phyloP scores from a whole-genome alignment of 257 asterid species.

The Scutellaria barbata region DNA sequence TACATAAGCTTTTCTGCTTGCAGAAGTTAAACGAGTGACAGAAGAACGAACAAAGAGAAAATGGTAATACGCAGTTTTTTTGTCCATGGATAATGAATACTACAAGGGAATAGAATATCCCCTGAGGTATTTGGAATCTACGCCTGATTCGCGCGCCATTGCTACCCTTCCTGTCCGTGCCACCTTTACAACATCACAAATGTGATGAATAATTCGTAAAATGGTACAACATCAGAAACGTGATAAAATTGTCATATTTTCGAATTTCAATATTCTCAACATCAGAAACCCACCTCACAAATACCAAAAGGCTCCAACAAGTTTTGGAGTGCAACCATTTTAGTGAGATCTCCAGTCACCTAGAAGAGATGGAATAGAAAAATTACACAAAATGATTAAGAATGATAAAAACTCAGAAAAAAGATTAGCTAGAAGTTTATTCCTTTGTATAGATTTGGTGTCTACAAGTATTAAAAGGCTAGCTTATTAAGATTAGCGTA shows the following conservation, averaged over 20 bases:
- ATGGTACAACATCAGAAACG: neutral
- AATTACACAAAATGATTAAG: constrained; percentile 16
- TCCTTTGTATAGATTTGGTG: too few relatives aligned
- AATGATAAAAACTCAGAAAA: neutral
- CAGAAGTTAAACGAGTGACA: neutral
- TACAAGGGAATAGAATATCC: constrained; percentile 66
- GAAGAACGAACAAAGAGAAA: neutral
- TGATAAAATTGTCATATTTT: neutral
- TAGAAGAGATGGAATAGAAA: constrained; percentile 36
- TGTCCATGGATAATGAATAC: neutral
- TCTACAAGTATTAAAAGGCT: too few relatives aligned
- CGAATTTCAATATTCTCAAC: too few relatives aligned
- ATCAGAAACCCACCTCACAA: constrained; percentile 74
- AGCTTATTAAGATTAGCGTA: too few relatives aligned
- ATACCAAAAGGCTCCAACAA: constrained; percentile 84
- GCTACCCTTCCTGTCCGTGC: constrained; percentile 93
- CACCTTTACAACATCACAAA: constrained; percentile 50
- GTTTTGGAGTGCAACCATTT: constrained; percentile 81
- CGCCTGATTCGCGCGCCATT: constrained; percentile 79
- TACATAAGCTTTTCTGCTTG: constrained; percentile 1
- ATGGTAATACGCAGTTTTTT: neutral
- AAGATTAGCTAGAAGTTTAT: too few relatives aligned
- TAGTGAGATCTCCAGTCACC: constrained; percentile 86
- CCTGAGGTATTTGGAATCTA: constrained; percentile 74
- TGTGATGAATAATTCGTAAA: neutral